phyloP scores from a whole-genome alignment of 371 early-diverging fungal species.

The Apophysomyces ossiformis region DNA sequence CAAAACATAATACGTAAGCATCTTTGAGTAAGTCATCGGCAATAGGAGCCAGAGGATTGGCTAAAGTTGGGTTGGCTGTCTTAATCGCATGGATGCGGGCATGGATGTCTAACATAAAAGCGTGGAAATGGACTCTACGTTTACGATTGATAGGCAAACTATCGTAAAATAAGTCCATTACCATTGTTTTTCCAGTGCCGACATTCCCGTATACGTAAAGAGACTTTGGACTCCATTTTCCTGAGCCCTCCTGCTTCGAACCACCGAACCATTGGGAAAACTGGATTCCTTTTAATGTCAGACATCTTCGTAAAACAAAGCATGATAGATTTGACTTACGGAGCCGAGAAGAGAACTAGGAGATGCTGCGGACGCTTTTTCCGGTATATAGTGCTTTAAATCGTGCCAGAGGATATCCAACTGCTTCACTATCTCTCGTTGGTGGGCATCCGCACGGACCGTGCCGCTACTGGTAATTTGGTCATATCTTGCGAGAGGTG shows the following conservation, averaged over 20 bases:
- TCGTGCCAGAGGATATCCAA: slow-evolving; percentile 31
- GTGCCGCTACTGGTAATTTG: slow-evolving; percentile 18
- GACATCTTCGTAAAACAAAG: background rate
- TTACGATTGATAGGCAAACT: slow-evolving; percentile 72
- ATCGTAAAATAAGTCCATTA: slow-evolving; percentile 96
- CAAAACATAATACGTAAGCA: slow-evolving; percentile 91
- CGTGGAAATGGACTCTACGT: slow-evolving; percentile 92
- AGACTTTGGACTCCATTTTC: slow-evolving; percentile 53
- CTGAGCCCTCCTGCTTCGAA: background rate
- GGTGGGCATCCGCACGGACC: slow-evolving; percentile 26
- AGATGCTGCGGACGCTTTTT: background rate
- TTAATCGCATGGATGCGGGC: slow-evolving; percentile 80
- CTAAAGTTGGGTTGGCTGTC: slow-evolving; percentile 44
- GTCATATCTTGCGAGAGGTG: slow-evolving; percentile 25
- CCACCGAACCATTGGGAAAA: slow-evolving; percentile 15
- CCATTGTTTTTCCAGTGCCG: slow-evolving; percentile 92
- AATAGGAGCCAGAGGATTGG: slow-evolving; percentile 81
- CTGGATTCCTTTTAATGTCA: background rate
- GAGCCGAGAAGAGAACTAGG: background rate
- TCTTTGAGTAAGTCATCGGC: slow-evolving; percentile 82
- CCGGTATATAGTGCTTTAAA: slow-evolving; percentile 23
- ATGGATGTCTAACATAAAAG: slow-evolving; percentile 94
- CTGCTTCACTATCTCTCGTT: slow-evolving; percentile 28
- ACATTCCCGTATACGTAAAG: slow-evolving; percentile 86
- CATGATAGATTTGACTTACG: background rate